Evolutionary conservation across 2,329 filamentous ascomycete genomes (phyloP).

Genomic region (Talaromyces albobiverticillius): DNA sequence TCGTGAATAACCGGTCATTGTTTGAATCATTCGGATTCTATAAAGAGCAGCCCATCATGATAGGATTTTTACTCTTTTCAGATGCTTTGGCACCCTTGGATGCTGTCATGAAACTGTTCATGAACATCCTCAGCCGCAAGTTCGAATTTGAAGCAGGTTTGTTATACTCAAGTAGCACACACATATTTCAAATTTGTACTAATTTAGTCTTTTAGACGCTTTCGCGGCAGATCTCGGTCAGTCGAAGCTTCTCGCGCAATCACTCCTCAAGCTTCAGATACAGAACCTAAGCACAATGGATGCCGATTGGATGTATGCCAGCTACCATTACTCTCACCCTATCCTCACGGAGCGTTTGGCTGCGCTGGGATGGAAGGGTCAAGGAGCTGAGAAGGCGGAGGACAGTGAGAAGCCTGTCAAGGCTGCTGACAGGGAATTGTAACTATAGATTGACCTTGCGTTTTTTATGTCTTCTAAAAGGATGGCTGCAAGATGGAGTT

Average conservation of each 20-base stretch:
- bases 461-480: background rate
- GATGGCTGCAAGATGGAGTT: slow-evolving; percentile 1
- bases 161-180: slow-evolving; percentile 16
- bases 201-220: slow-evolving; percentile 54
- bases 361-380: slow-evolving; percentile 81
- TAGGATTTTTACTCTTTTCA: slow-evolving; percentile 96
- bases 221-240: slow-evolving; percentile 87
- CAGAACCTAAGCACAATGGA: slow-evolving; percentile 99
- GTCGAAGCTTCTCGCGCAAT: slow-evolving; percentile 74
- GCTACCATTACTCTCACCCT: slow-evolving; percentile 97
- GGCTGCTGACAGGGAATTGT: slow-evolving; percentile 74
- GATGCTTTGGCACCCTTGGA: slow-evolving; percentile 95
- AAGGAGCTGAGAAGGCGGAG: slow-evolving; percentile 48
- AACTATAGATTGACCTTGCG: slow-evolving; percentile 24
- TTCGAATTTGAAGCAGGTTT: slow-evolving; percentile 92
- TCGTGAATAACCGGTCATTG: slow-evolving; percentile 90
- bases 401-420: slow-evolving; percentile 62
- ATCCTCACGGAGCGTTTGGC: slow-evolving; percentile 91
- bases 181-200: background rate
- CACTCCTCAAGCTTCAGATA: slow-evolving; percentile 94
- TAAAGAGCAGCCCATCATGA: slow-evolving; percentile 81
- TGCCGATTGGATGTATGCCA: slow-evolving; percentile 96
- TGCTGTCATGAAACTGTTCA: slow-evolving; percentile 85
- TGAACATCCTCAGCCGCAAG: slow-evolving; percentile 92
- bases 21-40: slow-evolving; percentile 90